Percentiles rank a stretch among this genome's conserved stretches.
Conservation (phyloP, 306 rosid species). For the Lathyrus tuberosus region DNA sequence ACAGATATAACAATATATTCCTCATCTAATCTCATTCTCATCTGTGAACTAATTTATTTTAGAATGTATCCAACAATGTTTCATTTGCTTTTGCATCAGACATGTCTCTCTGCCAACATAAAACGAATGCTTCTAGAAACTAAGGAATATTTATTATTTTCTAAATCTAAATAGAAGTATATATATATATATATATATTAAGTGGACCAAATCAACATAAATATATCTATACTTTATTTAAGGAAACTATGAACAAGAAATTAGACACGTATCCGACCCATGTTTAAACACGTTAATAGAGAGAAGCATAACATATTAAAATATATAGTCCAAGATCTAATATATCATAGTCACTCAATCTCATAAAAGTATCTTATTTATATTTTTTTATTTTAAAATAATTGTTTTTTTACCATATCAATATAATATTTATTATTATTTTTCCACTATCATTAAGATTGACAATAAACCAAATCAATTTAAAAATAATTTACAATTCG, state of each 20-base stretch:
- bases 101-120: constrained; percentile 32
- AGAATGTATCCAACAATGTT: constrained; percentile 40
- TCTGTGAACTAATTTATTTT: not conserved
- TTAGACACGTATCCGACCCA: not conserved
- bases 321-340: not conserved
- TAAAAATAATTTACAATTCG: no score
- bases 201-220: not conserved
- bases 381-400: no score
- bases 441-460: no score
- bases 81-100: constrained; percentile 28
- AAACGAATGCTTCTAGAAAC: constrained; percentile 11
- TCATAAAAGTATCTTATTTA: no score
- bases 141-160: not conserved
- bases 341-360: no score
- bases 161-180: not conserved
- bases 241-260: not conserved
- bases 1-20: constrained; percentile 19
- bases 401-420: no score
- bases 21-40: constrained; percentile 24
- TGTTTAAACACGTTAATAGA: not conserved
- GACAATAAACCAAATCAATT: no score
- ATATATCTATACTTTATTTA: not conserved
- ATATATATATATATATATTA: no score
- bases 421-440: no score
- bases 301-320: not conserved